Conservation (phyloP, 768 basidiomycete genomes). For the Porphyrellus cyaneotinctus region DNA sequence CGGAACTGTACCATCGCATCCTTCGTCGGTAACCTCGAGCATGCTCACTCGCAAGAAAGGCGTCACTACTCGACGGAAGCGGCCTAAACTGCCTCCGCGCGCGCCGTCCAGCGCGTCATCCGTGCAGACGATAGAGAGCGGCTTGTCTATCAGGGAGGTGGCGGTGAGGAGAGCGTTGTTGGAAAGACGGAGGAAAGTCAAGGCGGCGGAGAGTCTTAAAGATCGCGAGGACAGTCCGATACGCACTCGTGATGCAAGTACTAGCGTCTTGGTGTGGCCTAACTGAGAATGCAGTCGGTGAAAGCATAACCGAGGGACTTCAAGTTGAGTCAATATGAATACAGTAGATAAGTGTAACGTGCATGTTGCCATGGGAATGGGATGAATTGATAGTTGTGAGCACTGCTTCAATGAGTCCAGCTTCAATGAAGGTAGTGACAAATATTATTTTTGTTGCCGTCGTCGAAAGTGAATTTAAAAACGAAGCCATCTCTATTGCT, state of each 20-base stretch:
- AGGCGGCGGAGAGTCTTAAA: conserved; percentile 6
- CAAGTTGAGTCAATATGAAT: no score
- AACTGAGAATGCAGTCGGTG: no score
- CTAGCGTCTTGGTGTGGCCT: background rate
- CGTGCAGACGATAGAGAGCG: conserved; percentile 19
- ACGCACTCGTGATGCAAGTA: background rate
- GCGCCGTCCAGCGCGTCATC: conserved; percentile 28
- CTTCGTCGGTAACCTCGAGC: conserved; percentile 13
- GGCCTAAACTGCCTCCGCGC: conserved; percentile 18
- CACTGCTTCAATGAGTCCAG: no score
- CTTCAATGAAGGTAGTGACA: no score
- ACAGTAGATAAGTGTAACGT: no score
- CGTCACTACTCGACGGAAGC: conserved; percentile 13
- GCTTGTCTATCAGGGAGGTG: conserved; percentile 19
- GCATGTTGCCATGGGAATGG: no score
- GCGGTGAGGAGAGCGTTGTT: conserved; percentile 24
- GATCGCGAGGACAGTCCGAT: background rate
- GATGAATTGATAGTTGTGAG: no score
- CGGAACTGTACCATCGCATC: background rate
- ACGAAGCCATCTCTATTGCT: no score
- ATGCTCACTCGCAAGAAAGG: conserved; percentile 23
- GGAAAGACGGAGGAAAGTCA: conserved; percentile 25
- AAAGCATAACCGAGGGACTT: no score
- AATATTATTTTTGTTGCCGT: no score
- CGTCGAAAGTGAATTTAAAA: no score